Percentiles rank a stretch among this genome's conserved stretches.
These are phyloP conservation scores for Excoecaria cochinchinensis DNA, from an alignment of 345 rosid genomes.

Conservation along the genomic window DNA sequence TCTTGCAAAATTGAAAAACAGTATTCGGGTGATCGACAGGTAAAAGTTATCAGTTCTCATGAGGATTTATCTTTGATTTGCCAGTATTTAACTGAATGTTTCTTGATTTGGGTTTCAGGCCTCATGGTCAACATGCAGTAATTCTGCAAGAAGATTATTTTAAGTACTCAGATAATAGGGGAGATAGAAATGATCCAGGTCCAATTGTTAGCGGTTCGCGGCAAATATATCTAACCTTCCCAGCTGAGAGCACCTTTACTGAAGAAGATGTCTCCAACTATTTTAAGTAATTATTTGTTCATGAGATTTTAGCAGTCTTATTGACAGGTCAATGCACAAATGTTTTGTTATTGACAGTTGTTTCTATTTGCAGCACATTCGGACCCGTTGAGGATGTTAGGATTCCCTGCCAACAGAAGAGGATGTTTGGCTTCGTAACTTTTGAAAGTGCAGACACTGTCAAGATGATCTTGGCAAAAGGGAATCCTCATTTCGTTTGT, in stretches of 20 bases:
- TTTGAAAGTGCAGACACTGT: conserved; percentile 57
- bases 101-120: conserved; percentile 40
- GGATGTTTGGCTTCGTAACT: conserved; percentile 76
- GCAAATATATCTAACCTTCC: conserved; percentile 68
- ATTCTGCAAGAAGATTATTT: conserved; percentile 57
- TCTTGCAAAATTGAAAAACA: conserved; percentile 48
- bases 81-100: not conserved
- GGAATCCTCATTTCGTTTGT: conserved; percentile 72
- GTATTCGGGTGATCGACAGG: conserved; percentile 59
- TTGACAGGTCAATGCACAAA: not conserved
- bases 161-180: conserved; percentile 40
- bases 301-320: not conserved
- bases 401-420: conserved; percentile 64
- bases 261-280: conserved; percentile 68
- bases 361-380: conserved; percentile 37
- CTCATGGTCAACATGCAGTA: conserved; percentile 74
- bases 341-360: conserved; percentile 1
- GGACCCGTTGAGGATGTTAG: conserved; percentile 72
- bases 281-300: conserved; percentile 40
- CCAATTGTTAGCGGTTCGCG: conserved; percentile 48
- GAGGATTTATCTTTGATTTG: not conserved
- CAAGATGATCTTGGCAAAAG: conserved; percentile 52
- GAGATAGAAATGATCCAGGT: conserved; percentile 47
- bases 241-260: conserved; percentile 60
- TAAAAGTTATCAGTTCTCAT: conserved; percentile 9